Evolutionary conservation across 208 protist species (phyloP), one percentile per base, ranked within the genome.

Genomic region (Wallacemonas sp.): DNA sequence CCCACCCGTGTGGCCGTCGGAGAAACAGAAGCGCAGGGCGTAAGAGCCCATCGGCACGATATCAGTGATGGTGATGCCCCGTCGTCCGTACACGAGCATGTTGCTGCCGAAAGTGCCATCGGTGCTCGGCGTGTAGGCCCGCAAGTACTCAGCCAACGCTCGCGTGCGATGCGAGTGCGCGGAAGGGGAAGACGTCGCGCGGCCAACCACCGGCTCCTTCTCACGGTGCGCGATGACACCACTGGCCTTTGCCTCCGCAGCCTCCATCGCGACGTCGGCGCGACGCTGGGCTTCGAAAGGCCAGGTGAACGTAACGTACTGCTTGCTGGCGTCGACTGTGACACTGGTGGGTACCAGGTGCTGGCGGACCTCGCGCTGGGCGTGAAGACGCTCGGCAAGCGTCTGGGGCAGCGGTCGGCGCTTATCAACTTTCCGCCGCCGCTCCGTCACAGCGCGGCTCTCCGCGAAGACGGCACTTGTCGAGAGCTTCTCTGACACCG

Each of bases 11-110:
- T 97, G 91, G 21, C 73, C 79, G 67, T 97, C 91, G 0, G 84
- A 91, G 64, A 95, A 97, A 46, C 83, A 70, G 45, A 97, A 84
- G 44, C 86, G 86, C 45, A 97, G 60, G 0, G 87, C 91, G 70
- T 97, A 97, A 68, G 80, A 90, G 12, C 91, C 91, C 33, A 95
- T 74, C 4, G 85, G 89, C 30, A 83, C 66, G 19, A 95, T 70
- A 28, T 94, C 75, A 0, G 45, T 74, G 27, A 97, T 88, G n/a
- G 81, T 84, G 30, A 97, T 59, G 26, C 87, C 89, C 19, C 85
- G 82, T 3, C 87, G 77, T 15, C 91, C 91, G 62, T 93, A 97
- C 45, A 94, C 80, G 42, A 93, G 56, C 14, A 75, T 72, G 42
- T 83, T 71, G 9, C 56, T 30, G 33, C 75, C 64, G 21, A 77